These are phyloP conservation scores for Graphiopsis chlorocephala DNA, from an alignment of 2,329 filamentous ascomycete genomes.

Conservation along the genomic window DNA sequence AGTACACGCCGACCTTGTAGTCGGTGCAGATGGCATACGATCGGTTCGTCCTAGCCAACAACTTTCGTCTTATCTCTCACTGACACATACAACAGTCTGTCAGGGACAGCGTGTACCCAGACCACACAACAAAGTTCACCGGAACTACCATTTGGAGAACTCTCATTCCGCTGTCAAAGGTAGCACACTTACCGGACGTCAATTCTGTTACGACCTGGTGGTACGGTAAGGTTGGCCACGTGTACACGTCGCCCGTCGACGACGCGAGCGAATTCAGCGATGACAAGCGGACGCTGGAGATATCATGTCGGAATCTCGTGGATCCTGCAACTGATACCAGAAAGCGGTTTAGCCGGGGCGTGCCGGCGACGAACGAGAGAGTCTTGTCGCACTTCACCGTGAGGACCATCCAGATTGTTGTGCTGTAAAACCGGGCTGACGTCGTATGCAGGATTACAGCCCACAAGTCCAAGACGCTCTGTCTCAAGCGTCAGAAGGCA, in stretches of 20 bases:
- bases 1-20: constrained; percentile 19
- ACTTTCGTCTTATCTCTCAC: neutral
- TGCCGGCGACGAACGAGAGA: constrained; percentile 37
- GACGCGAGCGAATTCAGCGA: constrained; percentile 14
- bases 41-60: constrained; percentile 34
- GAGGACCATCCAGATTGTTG: constrained; percentile 19
- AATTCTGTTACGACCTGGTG: constrained; percentile 42
- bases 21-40: constrained; percentile 55
- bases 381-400: constrained; percentile 40
- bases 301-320: constrained; percentile 37
- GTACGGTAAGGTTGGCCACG: constrained; percentile 43
- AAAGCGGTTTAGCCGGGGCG: constrained; percentile 37
- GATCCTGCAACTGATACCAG: constrained; percentile 29
- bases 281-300: constrained; percentile 38
- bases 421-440: neutral
- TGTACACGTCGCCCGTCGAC: constrained; percentile 44
- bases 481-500: constrained; percentile 36
- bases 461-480: constrained; percentile 42
- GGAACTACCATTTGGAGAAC: constrained; percentile 51
- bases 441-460: constrained; percentile 40
- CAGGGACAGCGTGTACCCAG: constrained; percentile 41
- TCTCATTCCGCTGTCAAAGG: constrained; percentile 39
- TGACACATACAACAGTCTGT: constrained; percentile 25
- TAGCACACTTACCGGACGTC: constrained; percentile 31
- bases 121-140: constrained; percentile 47